phyloP scores from a whole-genome alignment of 768 basidiomycete genomes.

The Dioszegia aurantiaca region DNA sequence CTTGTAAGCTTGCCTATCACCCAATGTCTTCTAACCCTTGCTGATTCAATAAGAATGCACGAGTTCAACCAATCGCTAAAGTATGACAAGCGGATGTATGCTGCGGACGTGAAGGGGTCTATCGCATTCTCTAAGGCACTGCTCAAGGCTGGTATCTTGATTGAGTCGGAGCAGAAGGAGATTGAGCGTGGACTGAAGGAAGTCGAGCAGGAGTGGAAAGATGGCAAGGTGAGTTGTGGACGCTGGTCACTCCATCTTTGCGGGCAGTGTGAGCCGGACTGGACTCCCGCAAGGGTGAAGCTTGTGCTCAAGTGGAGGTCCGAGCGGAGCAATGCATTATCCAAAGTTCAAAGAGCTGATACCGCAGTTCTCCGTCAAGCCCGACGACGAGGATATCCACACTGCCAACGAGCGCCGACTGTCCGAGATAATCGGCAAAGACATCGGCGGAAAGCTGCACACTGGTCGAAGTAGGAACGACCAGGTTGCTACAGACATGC shows the following conservation, averaged over 20 bases:
- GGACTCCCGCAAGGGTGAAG: too few relatives aligned
- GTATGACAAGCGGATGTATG: conserved; percentile 92
- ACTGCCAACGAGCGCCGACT: conserved; percentile 95
- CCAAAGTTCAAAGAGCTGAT: neutral
- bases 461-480: conserved; percentile 97
- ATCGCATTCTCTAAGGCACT: conserved; percentile 93
- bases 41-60: conserved; percentile 71
- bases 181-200: conserved; percentile 65
- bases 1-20: conserved; percentile 57
- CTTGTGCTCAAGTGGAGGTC: too few relatives aligned
- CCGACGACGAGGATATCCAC: conserved; percentile 98
- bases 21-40: neutral
- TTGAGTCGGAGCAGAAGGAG: conserved; percentile 68
- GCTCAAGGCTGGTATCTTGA: conserved; percentile 72
- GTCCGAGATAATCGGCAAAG: conserved; percentile 84
- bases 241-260: too few relatives aligned
- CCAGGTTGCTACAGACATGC: conserved; percentile 97
- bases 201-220: conserved; percentile 81
- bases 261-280: neutral
- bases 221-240: conserved; percentile 60
- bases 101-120: conserved; percentile 85
- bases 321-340: neutral
- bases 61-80: conserved; percentile 93
- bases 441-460: conserved; percentile 87
- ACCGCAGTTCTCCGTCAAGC: conserved; percentile 66